phyloP scores from a whole-genome alignment of 495 filamentous ascomycete genomes.

The Hypoxylon lenormandii region DNA sequence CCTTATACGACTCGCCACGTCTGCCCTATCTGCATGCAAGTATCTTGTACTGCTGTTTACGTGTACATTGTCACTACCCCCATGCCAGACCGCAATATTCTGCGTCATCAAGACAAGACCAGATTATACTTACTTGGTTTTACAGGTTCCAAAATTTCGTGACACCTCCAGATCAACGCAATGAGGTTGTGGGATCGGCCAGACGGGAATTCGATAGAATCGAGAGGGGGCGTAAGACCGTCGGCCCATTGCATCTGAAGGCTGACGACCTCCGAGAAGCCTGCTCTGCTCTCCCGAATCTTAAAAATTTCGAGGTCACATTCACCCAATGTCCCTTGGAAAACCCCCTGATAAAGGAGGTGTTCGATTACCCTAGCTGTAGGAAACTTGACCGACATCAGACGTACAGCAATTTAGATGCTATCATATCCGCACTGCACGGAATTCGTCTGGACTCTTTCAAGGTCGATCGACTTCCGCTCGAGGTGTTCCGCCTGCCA shows the following conservation, averaged over 20 bases:
- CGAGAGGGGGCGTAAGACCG: constrained; percentile 49
- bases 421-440: constrained; percentile 58
- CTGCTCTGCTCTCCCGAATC: constrained; percentile 59
- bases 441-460: constrained; percentile 56
- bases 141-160: constrained; percentile 58
- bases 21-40: neutral
- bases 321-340: constrained; percentile 58
- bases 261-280: constrained; percentile 56
- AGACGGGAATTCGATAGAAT: constrained; percentile 56
- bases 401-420: constrained; percentile 59
- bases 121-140: constrained; percentile 26
- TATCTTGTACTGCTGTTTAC: constrained; percentile 16
- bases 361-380: constrained; percentile 57
- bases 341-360: constrained; percentile 54
- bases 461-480: constrained; percentile 60
- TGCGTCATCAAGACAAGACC: neutral
- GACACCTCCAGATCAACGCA: constrained; percentile 54
- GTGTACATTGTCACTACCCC: constrained; percentile 10
- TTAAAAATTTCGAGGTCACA: constrained; percentile 58
- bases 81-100: constrained; percentile 18
- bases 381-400: constrained; percentile 57
- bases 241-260: constrained; percentile 57
- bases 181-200: constrained; percentile 53
- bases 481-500: constrained; percentile 57
- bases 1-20: constrained; percentile 4